These are phyloP conservation scores for Tetrapisispora iriomotensis DNA, from an alignment of 805 yeast species.

Conservation along the genomic window DNA sequence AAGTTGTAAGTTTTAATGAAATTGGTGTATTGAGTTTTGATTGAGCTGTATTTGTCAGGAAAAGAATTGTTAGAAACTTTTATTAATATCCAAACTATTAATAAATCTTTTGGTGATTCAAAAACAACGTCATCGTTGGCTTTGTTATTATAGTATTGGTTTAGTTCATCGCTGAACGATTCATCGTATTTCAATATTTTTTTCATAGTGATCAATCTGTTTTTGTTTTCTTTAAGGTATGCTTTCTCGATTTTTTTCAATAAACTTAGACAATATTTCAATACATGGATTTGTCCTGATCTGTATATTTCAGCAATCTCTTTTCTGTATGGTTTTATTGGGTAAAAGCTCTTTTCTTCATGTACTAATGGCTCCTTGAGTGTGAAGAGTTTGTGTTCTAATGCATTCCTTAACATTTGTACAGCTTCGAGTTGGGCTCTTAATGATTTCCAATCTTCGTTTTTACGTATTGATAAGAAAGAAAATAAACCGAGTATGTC, in stretches of 20 bases:
- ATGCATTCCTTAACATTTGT: constrained; percentile 43
- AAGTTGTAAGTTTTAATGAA: neutral
- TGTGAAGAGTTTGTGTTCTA: constrained; percentile 37
- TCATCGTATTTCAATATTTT: constrained; percentile 43
- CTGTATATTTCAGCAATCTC: constrained; percentile 37
- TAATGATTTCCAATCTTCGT: constrained; percentile 29
- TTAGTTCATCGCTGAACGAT: constrained; percentile 36
- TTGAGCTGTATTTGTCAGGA: constrained; percentile 13
- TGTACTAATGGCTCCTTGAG: neutral
- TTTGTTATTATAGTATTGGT: constrained; percentile 35
- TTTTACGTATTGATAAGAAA: constrained; percentile 30
- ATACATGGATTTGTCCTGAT: constrained; percentile 39
- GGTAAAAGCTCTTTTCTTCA: constrained; percentile 5
- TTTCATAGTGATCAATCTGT: constrained; percentile 39
- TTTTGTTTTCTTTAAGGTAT: constrained; percentile 35
- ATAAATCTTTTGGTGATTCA: constrained; percentile 39
- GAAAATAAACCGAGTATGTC: constrained; percentile 27
- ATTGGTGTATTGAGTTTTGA: constrained; percentile 1
- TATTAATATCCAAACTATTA: constrained; percentile 28
- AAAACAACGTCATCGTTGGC: constrained; percentile 33
- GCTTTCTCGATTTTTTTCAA: constrained; percentile 44
- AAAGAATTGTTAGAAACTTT: constrained; percentile 10
- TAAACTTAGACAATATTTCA: constrained; percentile 34
- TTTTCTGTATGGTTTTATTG: constrained; percentile 9
- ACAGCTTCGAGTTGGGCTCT: constrained; percentile 52